Base-by-base conservation (phyloP, 805 yeast genomes). In the Teunomyces panamensis region DNA sequence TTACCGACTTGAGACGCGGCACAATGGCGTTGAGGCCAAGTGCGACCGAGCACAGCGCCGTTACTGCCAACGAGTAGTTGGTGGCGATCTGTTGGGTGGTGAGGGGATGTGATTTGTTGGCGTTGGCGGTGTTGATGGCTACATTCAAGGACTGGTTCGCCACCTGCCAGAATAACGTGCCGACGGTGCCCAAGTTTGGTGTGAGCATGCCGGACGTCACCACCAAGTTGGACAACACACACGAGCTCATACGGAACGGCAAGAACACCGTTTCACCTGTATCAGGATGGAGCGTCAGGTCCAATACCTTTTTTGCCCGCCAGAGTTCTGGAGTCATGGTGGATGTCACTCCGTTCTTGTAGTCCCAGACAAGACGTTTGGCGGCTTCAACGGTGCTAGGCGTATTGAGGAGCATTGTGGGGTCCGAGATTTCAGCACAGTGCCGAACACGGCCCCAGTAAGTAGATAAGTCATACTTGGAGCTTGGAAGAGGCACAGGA, bases 191-290 rank as follows among this genome's bases (percentile, higher is more conserved):
- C 62, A 94, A 67, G 47, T 87, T 87, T 6, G 99, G 99, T 1
- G 97, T 92, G 55, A 94, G 78, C 99, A 94, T 94, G 55, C 99
- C 99, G 3, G 87, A 92, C 5, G 98, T 92, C 43, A 94, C 98
- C 17, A 92, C 92, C 67, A 94, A 71, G 66, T 94, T 94, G 9
- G 96, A 89, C 46, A 94, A 73, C 13, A 94, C 99, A 71, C 94
- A 89, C 29, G 92, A 85, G 20, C 97, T 89, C 99, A 94, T 94
- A 69, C 99, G 80, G 70, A 94, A 94, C 2, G 99, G 99, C 46
- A 94, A 73, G 27, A 88, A 63, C 9, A 94, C 97, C 1, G 96
- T 87, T 58, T 89, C 94, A 1, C 97, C 97, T 5, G 95, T 92
- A 64, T 94, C 99, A 44, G 99, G 99, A 67, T 94, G 99, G 36